Evolutionary conservation across 2,329 filamentous ascomycete species (phyloP).

Genomic region (Neopestalotiopsis sp.): DNA sequence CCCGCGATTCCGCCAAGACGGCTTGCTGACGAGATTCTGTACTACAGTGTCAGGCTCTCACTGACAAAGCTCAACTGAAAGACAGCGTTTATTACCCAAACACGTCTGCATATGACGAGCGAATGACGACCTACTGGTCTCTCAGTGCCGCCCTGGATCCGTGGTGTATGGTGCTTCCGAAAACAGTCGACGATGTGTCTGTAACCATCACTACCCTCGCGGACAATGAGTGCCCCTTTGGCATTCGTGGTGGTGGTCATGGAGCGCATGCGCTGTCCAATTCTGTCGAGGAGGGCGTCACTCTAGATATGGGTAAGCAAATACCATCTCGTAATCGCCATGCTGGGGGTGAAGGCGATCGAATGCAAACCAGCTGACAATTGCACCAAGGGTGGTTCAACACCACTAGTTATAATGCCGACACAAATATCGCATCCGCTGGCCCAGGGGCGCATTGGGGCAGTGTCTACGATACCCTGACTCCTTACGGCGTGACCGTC

Average conservation of each 20-base stretch:
- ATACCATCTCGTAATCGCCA: background rate
- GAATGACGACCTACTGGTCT: conserved; percentile 17
- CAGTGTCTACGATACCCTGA: conserved; percentile 27
- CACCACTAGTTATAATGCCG: conserved; percentile 31
- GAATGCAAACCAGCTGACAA: background rate
- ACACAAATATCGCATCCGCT: conserved; percentile 35
- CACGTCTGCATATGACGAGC: conserved; percentile 6
- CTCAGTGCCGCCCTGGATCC: conserved; percentile 14
- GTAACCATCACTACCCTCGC: conserved; percentile 20
- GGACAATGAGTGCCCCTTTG: conserved; percentile 23
- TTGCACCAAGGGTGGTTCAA: conserved; percentile 30
- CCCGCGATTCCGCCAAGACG: background rate
- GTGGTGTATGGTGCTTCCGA: conserved; percentile 17
- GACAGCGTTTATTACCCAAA: conserved; percentile 10
- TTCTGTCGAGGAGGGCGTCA: conserved; percentile 22
- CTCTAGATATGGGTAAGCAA: conserved; percentile 22
- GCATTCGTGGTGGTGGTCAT: conserved; percentile 22
- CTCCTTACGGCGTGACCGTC: conserved; percentile 27
- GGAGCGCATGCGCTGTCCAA: conserved; percentile 11
- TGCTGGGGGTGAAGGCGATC: background rate
- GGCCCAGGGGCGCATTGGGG: conserved; percentile 34
- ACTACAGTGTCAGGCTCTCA: conserved; percentile 1
- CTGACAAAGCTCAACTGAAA: background rate
- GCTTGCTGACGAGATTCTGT: background rate
- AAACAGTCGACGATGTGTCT: conserved; percentile 15